A percentile compares a stretch with the other conserved stretches of the same genome.
Conservation (phyloP, 2,329 filamentous ascomycete species). For the Penicillium sp. region DNA sequence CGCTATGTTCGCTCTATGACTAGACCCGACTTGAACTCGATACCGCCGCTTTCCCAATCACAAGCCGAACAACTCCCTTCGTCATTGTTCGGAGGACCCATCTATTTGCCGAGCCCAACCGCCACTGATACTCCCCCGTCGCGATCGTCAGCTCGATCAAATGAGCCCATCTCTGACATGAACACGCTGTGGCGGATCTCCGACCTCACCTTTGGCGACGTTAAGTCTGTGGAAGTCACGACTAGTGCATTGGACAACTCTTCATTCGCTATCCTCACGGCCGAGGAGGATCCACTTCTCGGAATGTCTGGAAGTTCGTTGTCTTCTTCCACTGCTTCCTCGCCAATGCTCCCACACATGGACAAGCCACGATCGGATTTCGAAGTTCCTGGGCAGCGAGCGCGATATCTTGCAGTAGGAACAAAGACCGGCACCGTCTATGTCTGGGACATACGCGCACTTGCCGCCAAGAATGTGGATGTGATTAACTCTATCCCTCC, state of each 20-base stretch:
- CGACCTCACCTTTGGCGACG: conserved; percentile 59
- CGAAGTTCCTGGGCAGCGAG: conserved; percentile 81
- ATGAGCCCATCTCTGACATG: conserved; percentile 33
- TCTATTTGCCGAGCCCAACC: conserved; percentile 20
- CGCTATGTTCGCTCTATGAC: conserved; percentile 58
- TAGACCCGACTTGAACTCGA: conserved; percentile 25
- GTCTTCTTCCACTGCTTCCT: conserved; percentile 56
- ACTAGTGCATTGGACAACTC: conserved; percentile 72
- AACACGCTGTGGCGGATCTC: conserved; percentile 68
- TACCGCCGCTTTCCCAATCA: conserved; percentile 13
- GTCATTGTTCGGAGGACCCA: conserved; percentile 54
- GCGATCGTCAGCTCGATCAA: conserved; percentile 31
- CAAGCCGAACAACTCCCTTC: conserved; percentile 19
- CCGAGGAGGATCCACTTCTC: conserved; percentile 74
- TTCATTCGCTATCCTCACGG: conserved; percentile 65
- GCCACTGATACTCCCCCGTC: conserved; percentile 28
- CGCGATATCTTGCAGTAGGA: conserved; percentile 76
- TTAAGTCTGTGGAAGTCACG: conserved; percentile 63
- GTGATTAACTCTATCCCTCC: conserved; percentile 63
- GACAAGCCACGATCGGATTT: conserved; percentile 40
- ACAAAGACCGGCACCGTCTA: conserved; percentile 74
- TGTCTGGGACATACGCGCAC: conserved; percentile 79
- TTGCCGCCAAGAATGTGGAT: conserved; percentile 54
- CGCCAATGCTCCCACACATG: conserved; percentile 50
- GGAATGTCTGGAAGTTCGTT: conserved; percentile 55